Percentiles rank a stretch among this genome's conserved stretches.
phyloP scores from a whole-genome alignment of 1,284 basidiomycete genomes.

The Phenoliferia sp. region DNA sequence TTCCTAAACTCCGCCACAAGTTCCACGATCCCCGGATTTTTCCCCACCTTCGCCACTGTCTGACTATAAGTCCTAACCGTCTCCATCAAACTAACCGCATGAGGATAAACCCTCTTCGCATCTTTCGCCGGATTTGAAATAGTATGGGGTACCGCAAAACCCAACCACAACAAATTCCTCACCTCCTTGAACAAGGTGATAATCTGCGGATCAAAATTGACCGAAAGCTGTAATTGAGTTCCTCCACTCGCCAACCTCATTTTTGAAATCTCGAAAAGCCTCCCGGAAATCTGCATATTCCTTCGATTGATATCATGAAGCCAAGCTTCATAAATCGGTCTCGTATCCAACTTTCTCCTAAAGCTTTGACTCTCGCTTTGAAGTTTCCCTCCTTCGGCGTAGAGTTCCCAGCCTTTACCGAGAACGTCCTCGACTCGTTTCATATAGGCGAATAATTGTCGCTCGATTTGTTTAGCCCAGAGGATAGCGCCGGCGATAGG shows the following conservation, averaged over 20 bases:
- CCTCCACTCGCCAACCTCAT: slow-evolving; percentile 53
- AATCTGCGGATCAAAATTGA: slow-evolving; percentile 97
- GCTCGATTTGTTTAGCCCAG: slow-evolving; percentile 97
- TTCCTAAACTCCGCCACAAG: slow-evolving; percentile 88
- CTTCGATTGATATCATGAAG: slow-evolving; percentile 87
- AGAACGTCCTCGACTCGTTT: slow-evolving; percentile 99
- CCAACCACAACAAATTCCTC: slow-evolving; percentile 88
- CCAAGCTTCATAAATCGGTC: slow-evolving; percentile 94
- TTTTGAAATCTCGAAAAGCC: slow-evolving; percentile 92
- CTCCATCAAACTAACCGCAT: slow-evolving; percentile 97
- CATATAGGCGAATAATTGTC: slow-evolving; percentile 95
- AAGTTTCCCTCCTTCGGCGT: slow-evolving; percentile 97
- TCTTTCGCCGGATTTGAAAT: slow-evolving; percentile 96
- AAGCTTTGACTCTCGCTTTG: slow-evolving; percentile 88
- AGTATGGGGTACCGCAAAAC: slow-evolving; percentile 89
- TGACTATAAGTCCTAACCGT: slow-evolving; percentile 94
- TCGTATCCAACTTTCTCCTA: slow-evolving; percentile 90
- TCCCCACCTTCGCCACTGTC: slow-evolving; percentile 79
- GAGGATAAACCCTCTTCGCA: slow-evolving; percentile 94
- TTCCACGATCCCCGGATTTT: slow-evolving; percentile 83
- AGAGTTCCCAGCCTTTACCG: slow-evolving; percentile 96
- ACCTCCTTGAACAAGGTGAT: slow-evolving; percentile 99
- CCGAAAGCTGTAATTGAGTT: slow-evolving; percentile 67
- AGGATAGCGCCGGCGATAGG: slow-evolving; percentile 96
- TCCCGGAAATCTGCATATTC: slow-evolving; percentile 84